A percentile compares a stretch with the other conserved stretches of the same genome.
Evolutionary conservation across 352 stramenopile species (phyloP).

Genomic region (Phytophthora meadii): DNA sequence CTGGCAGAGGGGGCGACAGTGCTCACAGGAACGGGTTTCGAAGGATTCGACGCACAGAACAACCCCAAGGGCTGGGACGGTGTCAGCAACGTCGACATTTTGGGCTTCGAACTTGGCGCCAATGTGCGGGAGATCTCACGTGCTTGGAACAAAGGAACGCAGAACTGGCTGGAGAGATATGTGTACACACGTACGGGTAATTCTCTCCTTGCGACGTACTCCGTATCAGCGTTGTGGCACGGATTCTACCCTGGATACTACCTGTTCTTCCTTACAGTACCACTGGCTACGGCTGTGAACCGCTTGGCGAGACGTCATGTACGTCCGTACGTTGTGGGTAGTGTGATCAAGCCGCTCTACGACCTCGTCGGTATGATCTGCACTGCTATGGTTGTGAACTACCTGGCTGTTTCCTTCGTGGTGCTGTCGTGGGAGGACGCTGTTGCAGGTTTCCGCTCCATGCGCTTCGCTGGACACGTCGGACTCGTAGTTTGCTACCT

Average conservation of each 20-base stretch:
- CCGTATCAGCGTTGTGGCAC: constrained; percentile 97
- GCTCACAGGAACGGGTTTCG: constrained; percentile 89
- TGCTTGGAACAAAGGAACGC: constrained; percentile 97
- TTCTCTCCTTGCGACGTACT: constrained; percentile 94
- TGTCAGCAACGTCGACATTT: constrained; percentile 96
- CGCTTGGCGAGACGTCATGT: constrained; percentile 59
- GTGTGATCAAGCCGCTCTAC: constrained; percentile 60
- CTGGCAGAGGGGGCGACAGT: constrained; percentile 82
- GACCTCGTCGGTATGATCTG: constrained; percentile 60
- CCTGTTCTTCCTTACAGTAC: constrained; percentile 91
- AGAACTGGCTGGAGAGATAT: constrained; percentile 96
- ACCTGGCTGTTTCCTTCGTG: constrained; percentile 75
- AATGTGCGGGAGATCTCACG: constrained; percentile 91
- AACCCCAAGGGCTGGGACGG: constrained; percentile 91
- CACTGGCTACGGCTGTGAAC: constrained; percentile 74
- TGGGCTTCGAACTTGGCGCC: constrained; percentile 93
- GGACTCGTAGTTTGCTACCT: constrained; percentile 48
- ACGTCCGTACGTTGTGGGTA: constrained; percentile 60
- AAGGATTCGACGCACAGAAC: constrained; percentile 92
- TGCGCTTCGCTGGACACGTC: constrained; percentile 69
- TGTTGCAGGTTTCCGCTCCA: constrained; percentile 53
- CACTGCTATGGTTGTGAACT: constrained; percentile 75
- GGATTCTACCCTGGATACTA: constrained; percentile 99
- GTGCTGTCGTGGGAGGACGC: constrained; percentile 71
- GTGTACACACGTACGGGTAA: constrained; percentile 97